Conservation (phyloP, 805 yeast species). For the Schwanniomyces sp. region DNA sequence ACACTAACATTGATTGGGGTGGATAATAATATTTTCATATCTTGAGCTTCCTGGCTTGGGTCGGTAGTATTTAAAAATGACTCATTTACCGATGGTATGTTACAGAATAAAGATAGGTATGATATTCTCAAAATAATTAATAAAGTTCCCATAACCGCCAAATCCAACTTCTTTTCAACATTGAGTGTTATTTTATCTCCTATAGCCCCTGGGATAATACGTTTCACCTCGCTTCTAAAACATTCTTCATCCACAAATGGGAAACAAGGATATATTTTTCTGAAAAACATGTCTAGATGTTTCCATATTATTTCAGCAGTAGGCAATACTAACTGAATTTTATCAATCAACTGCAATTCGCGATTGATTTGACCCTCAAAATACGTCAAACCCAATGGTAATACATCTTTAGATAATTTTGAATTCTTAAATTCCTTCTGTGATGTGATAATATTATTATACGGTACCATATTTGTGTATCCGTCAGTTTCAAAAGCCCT, state of each 20-base stretch:
- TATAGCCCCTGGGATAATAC: conserved; percentile 35
- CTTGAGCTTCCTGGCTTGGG: conserved; percentile 21
- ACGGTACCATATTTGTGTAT: conserved; percentile 31
- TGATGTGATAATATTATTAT: conserved; percentile 19
- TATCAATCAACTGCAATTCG: conserved; percentile 28
- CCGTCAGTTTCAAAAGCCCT: conserved; percentile 36
- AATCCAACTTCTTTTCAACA: conserved; percentile 39
- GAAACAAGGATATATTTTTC: conserved; percentile 45
- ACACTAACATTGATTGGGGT: conserved; percentile 48
- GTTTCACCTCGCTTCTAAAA: conserved; percentile 27
- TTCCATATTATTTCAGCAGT: conserved; percentile 37
- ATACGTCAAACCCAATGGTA: conserved; percentile 32
- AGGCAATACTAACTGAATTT: conserved; percentile 41
- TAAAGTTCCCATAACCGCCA: conserved; percentile 39
- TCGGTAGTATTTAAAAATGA: conserved; percentile 21
- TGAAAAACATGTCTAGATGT: conserved; percentile 42
- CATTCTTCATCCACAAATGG: conserved; percentile 44
- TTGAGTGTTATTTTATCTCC: conserved; percentile 24
- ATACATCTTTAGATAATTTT: conserved; percentile 14
- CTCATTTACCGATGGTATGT: conserved; percentile 25
- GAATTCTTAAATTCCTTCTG: conserved; percentile 10
- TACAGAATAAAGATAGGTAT: conserved; percentile 38
- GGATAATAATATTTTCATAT: conserved; percentile 37
- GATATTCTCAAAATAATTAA: conserved; percentile 42
- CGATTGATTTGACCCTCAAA: conserved; percentile 29